A percentile compares a stretch with the other conserved stretches of the same genome.
Conservation (phyloP, 257 asterid species). For the Solanum neorickii region DNA sequence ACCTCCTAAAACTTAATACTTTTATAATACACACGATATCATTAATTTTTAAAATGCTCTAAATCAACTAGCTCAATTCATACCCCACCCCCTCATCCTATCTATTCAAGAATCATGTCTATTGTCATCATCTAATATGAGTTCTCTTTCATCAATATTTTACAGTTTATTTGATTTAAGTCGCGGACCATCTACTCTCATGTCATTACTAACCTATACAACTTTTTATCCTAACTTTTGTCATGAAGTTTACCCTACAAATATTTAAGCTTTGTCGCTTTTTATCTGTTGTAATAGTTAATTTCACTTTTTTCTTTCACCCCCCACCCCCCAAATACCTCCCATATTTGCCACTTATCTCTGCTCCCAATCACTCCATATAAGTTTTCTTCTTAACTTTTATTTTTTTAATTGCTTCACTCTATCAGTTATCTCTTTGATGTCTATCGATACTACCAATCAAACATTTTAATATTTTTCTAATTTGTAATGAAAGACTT, state of each 20-base stretch:
- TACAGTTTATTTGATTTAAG: not conserved
- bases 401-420: not conserved
- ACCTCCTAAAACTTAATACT: not conserved
- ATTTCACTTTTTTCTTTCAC: not conserved
- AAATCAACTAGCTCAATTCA: not conserved
- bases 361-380: not conserved
- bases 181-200: not conserved
- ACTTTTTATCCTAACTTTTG: not conserved
- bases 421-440: not conserved
- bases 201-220: not conserved
- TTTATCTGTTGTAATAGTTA: not conserved
- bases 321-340: no score
- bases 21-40: no score
- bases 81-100: not conserved
- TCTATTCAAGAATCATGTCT: not conserved
- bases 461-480: not conserved
- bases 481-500: not conserved
- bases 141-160: not conserved
- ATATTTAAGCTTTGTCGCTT: not conserved
- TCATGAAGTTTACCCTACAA: no score
- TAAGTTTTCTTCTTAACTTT: not conserved
- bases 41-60: not conserved
- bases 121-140: not conserved
- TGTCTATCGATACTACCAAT: not conserved
- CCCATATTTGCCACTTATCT: not conserved